A percentile compares a stretch with the other conserved stretches of the same genome.
phyloP scores from a whole-genome alignment of 2,329 filamentous ascomycete genomes.

The Chalaropsis thielavioides region DNA sequence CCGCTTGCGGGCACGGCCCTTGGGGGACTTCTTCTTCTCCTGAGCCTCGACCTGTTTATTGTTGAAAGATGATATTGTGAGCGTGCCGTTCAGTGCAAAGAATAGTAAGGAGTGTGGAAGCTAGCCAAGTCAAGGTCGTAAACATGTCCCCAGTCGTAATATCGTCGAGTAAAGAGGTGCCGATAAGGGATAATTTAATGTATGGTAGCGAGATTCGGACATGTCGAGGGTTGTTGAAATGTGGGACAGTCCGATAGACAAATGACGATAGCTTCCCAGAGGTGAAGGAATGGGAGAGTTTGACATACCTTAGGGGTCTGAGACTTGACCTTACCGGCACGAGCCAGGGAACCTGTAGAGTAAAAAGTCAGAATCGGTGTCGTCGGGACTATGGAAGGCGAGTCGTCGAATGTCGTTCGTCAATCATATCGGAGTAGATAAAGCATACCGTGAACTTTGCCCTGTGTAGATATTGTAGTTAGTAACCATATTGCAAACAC shows the following conservation, averaged over 20 bases:
- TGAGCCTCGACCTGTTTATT: slow-evolving; percentile 58
- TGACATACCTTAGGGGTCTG: slow-evolving; percentile 73
- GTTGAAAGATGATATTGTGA: background rate
- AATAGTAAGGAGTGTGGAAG: background rate
- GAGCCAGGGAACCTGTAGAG: slow-evolving; percentile 42
- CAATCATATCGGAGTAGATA: background rate
- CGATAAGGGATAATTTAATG: background rate
- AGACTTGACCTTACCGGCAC: slow-evolving; percentile 94
- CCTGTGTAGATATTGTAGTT: slow-evolving; percentile 9
- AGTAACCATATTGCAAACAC: background rate
- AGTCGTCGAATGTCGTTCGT: background rate
- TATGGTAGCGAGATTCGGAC: background rate
- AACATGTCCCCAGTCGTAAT: background rate
- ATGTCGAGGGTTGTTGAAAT: background rate
- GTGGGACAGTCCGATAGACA: background rate
- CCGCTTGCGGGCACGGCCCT: slow-evolving; percentile 96
- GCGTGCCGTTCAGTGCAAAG: background rate
- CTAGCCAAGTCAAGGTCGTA: background rate
- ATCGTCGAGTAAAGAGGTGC: background rate
- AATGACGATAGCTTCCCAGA: background rate
- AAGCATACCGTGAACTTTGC: slow-evolving; percentile 20
- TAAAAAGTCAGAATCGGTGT: slow-evolving; percentile 6
- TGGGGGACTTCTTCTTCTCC: slow-evolving; percentile 94
- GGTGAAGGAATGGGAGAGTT: slow-evolving; percentile 16
- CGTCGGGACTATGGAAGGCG: background rate